phyloP scores from a whole-genome alignment of 495 filamentous ascomycete species.

The Neurospora sp. region DNA sequence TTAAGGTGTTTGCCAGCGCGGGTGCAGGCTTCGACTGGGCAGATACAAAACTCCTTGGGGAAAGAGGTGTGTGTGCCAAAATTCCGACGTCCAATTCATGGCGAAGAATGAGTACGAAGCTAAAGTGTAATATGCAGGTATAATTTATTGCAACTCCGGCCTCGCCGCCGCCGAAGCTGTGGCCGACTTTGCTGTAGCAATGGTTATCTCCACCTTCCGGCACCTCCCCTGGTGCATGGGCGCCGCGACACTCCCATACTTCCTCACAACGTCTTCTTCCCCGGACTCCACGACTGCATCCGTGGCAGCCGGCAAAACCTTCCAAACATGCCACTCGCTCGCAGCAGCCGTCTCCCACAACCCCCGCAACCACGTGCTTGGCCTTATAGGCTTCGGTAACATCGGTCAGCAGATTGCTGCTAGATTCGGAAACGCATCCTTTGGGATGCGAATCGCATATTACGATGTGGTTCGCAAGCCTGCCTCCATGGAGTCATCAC shows the following conservation, averaged over 20 bases:
- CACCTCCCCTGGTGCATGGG: slow-evolving; percentile 50
- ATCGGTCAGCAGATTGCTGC: slow-evolving; percentile 59
- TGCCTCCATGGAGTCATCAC: slow-evolving; percentile 26
- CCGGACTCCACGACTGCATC: neutral
- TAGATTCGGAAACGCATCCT: slow-evolving; percentile 43
- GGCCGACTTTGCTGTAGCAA: slow-evolving; percentile 52
- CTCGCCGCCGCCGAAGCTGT: slow-evolving; percentile 60
- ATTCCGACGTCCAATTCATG: neutral
- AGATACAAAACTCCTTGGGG: slow-evolving; percentile 55
- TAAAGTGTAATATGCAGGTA: slow-evolving; percentile 29
- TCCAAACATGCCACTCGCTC: slow-evolving; percentile 46
- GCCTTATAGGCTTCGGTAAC: slow-evolving; percentile 57
- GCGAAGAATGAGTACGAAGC: neutral
- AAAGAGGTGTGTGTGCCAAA: slow-evolving; percentile 42
- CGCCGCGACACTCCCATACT: slow-evolving; percentile 34
- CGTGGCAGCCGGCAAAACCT: slow-evolving; percentile 17
- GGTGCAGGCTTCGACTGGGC: slow-evolving; percentile 74
- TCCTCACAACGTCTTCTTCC: slow-evolving; percentile 6
- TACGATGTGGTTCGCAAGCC: slow-evolving; percentile 54
- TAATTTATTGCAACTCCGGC: slow-evolving; percentile 63
- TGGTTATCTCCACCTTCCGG: slow-evolving; percentile 58
- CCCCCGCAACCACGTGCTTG: slow-evolving; percentile 43
- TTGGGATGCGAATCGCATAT: slow-evolving; percentile 62
- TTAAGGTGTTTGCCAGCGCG: slow-evolving; percentile 61
- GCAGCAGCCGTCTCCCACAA: slow-evolving; percentile 49